Base-by-base conservation (phyloP, 768 basidiomycete species). In the Tubosaeta sp. region DNA sequence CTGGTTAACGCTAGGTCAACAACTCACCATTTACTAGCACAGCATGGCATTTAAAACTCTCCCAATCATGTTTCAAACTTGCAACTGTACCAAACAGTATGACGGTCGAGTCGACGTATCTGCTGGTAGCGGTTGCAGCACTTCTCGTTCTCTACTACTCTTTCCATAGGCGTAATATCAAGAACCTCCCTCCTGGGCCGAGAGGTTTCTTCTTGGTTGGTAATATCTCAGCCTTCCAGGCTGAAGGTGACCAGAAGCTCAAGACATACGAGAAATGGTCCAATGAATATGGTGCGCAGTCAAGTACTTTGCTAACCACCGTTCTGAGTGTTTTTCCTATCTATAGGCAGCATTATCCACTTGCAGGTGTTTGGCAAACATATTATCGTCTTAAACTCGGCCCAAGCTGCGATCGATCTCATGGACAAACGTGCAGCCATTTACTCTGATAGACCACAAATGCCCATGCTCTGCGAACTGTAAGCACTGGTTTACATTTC, bases 371-470 rank as follows among this genome's bases (percentile, higher is more conserved):
- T 50, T 14, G 25, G 33, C 17, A n/a, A 10, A 7, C 55, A 52
- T 5, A 63, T 69, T 10, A 56, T 74, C 22, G 51, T 74, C 25
- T 58, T 75, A 12, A 75, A 71, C 53, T 72, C 71, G 11, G 51
- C 59, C 33, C 60, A 68, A 19, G 46, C 52, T 5, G 38, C 25
- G 2, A 17, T n/a, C 22, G 52, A 53, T 29, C 41, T 53, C 14
- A 46, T 53, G 46, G 47, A 43, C 33, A 53, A 53, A 14, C 46
- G 48, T 7, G 48, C 46, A n/a, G 52, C 42, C 34, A 43, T 49
- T 14, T 48, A 49, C 26, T 49, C 47, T 5, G 12, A 49, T 32
- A 33, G 47, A 29, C 51, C 52, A 10, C 17, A 42, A n/a, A 26
- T 53, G 41, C 25, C 42, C 31, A 43, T 49, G 52, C 12, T 34